Percentiles rank a stretch among this genome's conserved stretches.
Evolutionary conservation across 2,329 filamentous ascomycete species (phyloP).

Genomic region (Elsinoe australis): DNA sequence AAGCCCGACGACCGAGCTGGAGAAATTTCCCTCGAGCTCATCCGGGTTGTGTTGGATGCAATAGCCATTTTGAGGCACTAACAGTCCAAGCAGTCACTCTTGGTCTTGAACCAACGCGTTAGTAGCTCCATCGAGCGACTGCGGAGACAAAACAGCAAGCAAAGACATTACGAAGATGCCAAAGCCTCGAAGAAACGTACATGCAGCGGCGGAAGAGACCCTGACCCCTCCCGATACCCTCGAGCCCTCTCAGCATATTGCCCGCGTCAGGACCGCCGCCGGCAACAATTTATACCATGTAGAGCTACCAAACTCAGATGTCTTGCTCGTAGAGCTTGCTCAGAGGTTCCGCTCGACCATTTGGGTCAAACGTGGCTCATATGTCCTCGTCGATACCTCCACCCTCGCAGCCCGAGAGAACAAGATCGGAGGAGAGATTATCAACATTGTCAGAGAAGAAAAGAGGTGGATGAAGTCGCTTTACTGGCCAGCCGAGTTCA

Average conservation of each 20-base stretch:
- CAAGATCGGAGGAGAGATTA: constrained; percentile 78
- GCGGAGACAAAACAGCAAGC: no score
- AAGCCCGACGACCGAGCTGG: no score
- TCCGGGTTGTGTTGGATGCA: no score
- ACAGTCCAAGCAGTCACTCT: no score
- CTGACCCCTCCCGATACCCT: constrained; percentile 51
- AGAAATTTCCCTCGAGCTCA: no score
- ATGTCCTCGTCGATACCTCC: constrained; percentile 70
- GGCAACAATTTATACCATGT: constrained; percentile 87
- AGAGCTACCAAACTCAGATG: constrained; percentile 57
- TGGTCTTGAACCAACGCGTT: no score
- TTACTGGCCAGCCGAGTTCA: constrained; percentile 58
- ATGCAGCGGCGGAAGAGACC: constrained; percentile 69
- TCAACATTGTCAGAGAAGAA: constrained; percentile 88
- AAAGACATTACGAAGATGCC: no score
- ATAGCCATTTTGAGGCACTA: no score
- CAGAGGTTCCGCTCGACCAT: constrained; percentile 83
- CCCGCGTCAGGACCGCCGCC: constrained; percentile 69
- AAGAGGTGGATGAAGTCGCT: constrained; percentile 80
- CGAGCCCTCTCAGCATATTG: constrained; percentile 53
- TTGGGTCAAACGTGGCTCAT: constrained; percentile 85
- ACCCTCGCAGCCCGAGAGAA: constrained; percentile 60
- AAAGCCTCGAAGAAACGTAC: constrained; percentile 66
- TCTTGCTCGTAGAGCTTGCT: constrained; percentile 71
- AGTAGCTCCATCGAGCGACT: no score